phyloP scores from a whole-genome alignment of 805 yeast species.

The Wickerhamomyces chambardii region DNA sequence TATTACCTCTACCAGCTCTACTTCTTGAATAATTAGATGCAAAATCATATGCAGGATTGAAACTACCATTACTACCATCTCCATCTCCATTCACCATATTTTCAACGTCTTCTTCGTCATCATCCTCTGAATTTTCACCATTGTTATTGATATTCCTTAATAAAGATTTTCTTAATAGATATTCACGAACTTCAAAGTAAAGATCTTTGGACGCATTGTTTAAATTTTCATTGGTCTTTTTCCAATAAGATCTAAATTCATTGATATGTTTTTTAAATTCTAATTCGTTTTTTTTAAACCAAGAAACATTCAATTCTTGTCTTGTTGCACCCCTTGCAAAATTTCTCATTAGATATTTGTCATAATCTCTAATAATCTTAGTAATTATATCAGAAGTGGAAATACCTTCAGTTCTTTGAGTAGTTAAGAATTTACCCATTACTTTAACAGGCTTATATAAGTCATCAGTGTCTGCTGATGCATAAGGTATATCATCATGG shows the following conservation, averaged over 20 bases:
- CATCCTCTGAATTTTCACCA: conserved; percentile 18
- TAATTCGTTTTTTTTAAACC: conserved; percentile 95
- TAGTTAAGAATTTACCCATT: conserved; percentile 82
- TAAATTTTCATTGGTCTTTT: conserved; percentile 57
- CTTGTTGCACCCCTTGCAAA: conserved; percentile 97
- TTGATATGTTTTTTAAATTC: conserved; percentile 86
- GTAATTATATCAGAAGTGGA: conserved; percentile 96
- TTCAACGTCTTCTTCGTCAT: conserved; percentile 9
- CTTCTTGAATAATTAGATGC: conserved; percentile 43
- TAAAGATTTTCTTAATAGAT: conserved; percentile 38
- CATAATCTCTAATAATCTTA: conserved; percentile 90
- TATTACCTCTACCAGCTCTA: conserved; percentile 3
- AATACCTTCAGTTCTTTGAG: conserved; percentile 95
- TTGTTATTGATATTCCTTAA: conserved; percentile 5
- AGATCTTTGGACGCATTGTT: conserved; percentile 74
- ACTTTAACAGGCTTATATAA: conserved; percentile 90
- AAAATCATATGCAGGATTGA: conserved; percentile 52
- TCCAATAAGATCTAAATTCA: conserved; percentile 83
- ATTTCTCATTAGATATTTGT: conserved; percentile 92
- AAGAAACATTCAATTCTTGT: conserved; percentile 91
- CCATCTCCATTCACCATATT: conserved; percentile 4
- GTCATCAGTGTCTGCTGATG: conserved; percentile 81
- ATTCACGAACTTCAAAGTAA: conserved; percentile 78
- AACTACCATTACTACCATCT: conserved; percentile 19
- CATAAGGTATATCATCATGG: conserved; percentile 95